Evolutionary conservation across 2,329 filamentous ascomycete genomes (phyloP).

Genomic region (Biscogniauxia mediterranea): DNA sequence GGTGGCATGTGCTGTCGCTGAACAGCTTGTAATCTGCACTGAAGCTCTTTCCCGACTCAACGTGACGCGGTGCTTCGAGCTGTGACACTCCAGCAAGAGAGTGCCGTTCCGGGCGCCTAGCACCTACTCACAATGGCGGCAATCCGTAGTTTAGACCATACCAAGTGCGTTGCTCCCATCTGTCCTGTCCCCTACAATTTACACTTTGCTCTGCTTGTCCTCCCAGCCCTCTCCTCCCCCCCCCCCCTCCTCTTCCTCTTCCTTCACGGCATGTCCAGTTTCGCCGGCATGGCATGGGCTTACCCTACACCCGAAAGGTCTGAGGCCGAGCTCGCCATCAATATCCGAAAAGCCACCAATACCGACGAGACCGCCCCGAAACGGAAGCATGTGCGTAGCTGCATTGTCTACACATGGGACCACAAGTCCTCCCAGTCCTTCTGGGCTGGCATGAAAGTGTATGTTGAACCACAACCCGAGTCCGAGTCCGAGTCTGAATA

Average conservation of each 20-base stretch:
- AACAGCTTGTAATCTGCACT: background rate
- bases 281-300: constrained; percentile 18
- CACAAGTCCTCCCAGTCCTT: constrained; percentile 94
- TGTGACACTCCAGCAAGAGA: constrained; percentile 3
- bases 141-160: constrained; percentile 34
- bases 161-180: constrained; percentile 28
- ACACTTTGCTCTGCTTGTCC: background rate
- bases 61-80: constrained; percentile 4
- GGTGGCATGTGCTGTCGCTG: constrained; percentile 14
- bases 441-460: constrained; percentile 99
- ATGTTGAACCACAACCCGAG: constrained; percentile 38
- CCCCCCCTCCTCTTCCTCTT: constrained; percentile 1
- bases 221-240: constrained; percentile 4
- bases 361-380: constrained; percentile 67
- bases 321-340: constrained; percentile 67
- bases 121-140: constrained; percentile 28
- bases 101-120: constrained; percentile 3
- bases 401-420: constrained; percentile 99
- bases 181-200: constrained; percentile 7
- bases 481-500: background rate
- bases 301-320: constrained; percentile 44
- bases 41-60: constrained; percentile 10
- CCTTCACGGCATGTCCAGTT: constrained; percentile 14
- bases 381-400: constrained; percentile 93
- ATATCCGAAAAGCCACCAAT: constrained; percentile 69